A percentile compares a stretch with the other conserved stretches of the same genome.
Evolutionary conservation across 768 basidiomycete genomes (phyloP).

Genomic region (Hericium rajendrae): DNA sequence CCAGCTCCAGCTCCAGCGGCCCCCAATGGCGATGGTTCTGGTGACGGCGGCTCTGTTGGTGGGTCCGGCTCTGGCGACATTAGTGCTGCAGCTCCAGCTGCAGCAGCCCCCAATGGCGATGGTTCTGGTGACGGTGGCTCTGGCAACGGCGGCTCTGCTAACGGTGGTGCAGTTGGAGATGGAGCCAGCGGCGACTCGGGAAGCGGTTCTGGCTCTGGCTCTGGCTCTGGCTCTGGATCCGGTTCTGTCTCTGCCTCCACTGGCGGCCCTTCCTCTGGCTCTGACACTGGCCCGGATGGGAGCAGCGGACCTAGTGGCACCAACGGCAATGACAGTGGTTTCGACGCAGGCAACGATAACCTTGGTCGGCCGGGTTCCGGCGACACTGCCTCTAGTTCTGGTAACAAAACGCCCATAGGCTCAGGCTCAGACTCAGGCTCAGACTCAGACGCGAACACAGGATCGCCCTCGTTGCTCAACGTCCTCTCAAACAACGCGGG

Average conservation of each 20-base stretch:
- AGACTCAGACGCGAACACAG: too few relatives aligned
- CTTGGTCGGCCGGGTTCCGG: background rate
- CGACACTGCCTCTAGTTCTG: slow-evolving; percentile 4
- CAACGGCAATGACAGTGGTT: background rate
- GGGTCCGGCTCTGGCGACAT: background rate
- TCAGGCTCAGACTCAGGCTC: too few relatives aligned
- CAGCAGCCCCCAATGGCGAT: background rate
- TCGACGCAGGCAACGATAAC: background rate
- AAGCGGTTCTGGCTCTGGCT: background rate
- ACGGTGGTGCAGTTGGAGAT: background rate
- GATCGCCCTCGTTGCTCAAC: too few relatives aligned
- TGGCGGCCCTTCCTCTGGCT: background rate
- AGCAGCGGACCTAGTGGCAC: background rate
- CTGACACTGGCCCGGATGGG: background rate
- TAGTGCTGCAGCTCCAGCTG: background rate
- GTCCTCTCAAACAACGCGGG: too few relatives aligned
- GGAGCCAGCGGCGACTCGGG: background rate
- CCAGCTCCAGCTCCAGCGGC: background rate
- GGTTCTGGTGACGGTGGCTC: background rate
- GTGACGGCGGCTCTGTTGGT: background rate
- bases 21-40: background rate
- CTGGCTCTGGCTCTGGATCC: background rate
- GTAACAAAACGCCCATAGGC: background rate
- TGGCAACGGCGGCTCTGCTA: background rate
- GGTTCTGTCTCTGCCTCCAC: background rate